phyloP scores from a whole-genome alignment of 495 filamentous ascomycete genomes.

The Aspergillus bertholletiae region DNA sequence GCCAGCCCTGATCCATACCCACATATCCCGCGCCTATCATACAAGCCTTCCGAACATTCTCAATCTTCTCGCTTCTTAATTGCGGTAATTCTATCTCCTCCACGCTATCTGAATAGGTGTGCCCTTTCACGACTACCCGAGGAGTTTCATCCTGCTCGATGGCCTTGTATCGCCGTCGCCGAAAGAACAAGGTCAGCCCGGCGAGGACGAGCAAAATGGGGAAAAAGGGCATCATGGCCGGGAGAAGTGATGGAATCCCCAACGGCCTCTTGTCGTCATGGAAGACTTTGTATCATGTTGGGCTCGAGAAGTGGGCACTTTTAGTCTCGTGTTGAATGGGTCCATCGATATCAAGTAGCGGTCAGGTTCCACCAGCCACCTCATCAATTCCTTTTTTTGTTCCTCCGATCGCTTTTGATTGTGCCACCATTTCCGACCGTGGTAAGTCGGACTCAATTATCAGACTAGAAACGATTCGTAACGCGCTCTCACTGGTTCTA shows the following conservation, averaged over 20 bases:
- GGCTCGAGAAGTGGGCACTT: not conserved
- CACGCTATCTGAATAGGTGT: constrained; percentile 18
- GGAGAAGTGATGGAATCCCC: not conserved
- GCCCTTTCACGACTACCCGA: constrained; percentile 19
- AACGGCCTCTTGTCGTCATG: not conserved
- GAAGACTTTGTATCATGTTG: not conserved
- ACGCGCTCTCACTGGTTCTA: not conserved
- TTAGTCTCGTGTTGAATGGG: not conserved
- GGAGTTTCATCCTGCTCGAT: constrained; percentile 1
- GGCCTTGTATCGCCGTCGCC: constrained; percentile 12
- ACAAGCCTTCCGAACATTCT: constrained; percentile 17
- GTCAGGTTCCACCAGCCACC: constrained; percentile 2
- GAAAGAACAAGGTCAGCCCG: constrained; percentile 13
- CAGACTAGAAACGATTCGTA: not conserved
- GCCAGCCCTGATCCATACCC: constrained; percentile 3
- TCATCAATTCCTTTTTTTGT: not conserved
- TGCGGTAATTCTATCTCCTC: constrained; percentile 1
- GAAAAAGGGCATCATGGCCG: constrained; percentile 13
- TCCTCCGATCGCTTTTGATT: not conserved
- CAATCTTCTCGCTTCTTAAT: constrained; percentile 4
- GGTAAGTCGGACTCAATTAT: not conserved
- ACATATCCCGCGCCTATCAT: constrained; percentile 17
- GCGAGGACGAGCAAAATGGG: constrained; percentile 16
- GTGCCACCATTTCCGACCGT: not conserved
- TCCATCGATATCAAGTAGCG: not conserved